Evolutionary conservation across 73 alveolate species (phyloP).

Genomic region (Symbiodinium pilosum): DNA sequence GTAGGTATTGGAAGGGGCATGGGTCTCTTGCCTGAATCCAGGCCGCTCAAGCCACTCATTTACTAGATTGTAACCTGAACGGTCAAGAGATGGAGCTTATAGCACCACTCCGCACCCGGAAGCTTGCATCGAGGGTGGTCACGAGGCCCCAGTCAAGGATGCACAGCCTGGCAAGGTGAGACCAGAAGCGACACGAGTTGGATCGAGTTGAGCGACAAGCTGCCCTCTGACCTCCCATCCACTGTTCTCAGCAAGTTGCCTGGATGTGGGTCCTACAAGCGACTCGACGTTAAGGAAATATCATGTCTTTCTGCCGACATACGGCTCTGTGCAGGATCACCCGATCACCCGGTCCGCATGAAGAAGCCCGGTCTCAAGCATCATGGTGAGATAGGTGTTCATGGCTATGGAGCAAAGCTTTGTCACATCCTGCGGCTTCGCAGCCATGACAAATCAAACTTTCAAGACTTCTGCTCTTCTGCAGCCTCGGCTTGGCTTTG

Average conservation of each 20-base stretch:
- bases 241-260: slow-evolving; percentile 72
- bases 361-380: slow-evolving; percentile 86
- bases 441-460: not conserved
- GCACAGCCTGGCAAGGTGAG: slow-evolving; percentile 51
- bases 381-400: slow-evolving; percentile 85
- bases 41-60: too few species aligned
- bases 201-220: not conserved
- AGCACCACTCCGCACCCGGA: slow-evolving; percentile 15
- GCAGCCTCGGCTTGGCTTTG: slow-evolving; percentile 52
- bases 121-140: slow-evolving; percentile 59
- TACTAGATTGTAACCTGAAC: too few species aligned
- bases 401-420: slow-evolving; percentile 82
- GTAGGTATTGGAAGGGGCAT: too few species aligned
- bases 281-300: not conserved
- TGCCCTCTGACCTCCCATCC: slow-evolving; percentile 44
- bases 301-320: not conserved
- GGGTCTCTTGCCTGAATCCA: too few species aligned
- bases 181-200: not conserved
- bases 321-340: too few species aligned
- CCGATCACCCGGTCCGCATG: slow-evolving; percentile 84
- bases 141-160: slow-evolving; percentile 91
- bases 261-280: slow-evolving; percentile 90
- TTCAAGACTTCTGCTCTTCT: not conserved
- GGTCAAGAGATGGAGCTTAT: too few species aligned
- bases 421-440: slow-evolving; percentile 49